Base-by-base conservation (phyloP, 1,139 yeast genomes). In the Kodamaea ohmeri region DNA sequence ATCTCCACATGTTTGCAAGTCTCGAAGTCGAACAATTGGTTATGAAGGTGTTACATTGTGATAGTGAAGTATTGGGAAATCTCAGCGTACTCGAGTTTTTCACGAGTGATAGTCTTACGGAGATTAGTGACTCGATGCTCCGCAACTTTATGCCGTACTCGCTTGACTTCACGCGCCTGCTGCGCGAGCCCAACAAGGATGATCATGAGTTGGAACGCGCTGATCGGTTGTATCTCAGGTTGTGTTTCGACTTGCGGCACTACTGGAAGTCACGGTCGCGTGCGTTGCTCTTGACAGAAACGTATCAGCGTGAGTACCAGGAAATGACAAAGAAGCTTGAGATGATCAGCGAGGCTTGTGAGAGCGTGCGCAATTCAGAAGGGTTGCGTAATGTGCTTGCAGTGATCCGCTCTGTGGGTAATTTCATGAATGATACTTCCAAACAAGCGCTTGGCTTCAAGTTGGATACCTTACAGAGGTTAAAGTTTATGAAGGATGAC, bases 201-300 rank as follows among this genome's bases (percentile, higher is more conserved):
- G 84, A 88, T 4, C 67, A 57, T 44, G 92, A 83, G 41, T 68
- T 85, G 46, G 88, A 84, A 44, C 71, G 92, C 51, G 81, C 92
- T 0, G 98, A 92, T 58, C 73, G 86, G 43, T 70, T 92, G 1
- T 92, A 76, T 54, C 65, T 92, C 37, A 90, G 83, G 49, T 67
- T 90, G 19, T 84, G 89, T 50, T 85, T 77, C 59, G 86, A 89
- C 52, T 63, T 92, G 53, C 76, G 85, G 43, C 74, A 74, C 42
- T 92, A 92, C 56, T 92, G 98, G 98, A 75, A 77, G 44, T 76
- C 89, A 1, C 70, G 98, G 47, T 81, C 95, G n/a, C 67, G 88
- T 34, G 89, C 95, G 2, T 65, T 92, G 28, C 58, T 85, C 32
- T 67, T 87, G 25, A 64, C 78, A 4, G 78, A 78, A 40, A 81